phyloP scores from a whole-genome alignment of 1,284 basidiomycete species.

The Coniophora puteana region DNA sequence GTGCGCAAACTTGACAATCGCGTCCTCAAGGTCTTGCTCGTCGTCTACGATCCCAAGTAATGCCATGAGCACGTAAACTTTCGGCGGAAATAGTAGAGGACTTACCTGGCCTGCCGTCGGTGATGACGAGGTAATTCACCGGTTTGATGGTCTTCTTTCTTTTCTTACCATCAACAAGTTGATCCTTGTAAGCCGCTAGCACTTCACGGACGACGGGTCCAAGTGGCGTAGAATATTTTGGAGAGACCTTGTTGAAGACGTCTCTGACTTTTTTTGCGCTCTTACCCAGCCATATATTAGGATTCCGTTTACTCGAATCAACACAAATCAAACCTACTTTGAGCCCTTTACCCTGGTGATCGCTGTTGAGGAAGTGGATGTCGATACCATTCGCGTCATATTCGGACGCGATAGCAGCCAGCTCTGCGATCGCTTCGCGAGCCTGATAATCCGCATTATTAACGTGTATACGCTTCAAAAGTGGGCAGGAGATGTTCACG shows the following conservation, averaged over 20 bases:
- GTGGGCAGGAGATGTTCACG: neutral
- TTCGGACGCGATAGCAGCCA: constrained; percentile 29
- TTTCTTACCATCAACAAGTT: constrained; percentile 31
- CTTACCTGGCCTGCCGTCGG: constrained; percentile 51
- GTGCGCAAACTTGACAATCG: constrained; percentile 40
- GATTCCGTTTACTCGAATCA: neutral
- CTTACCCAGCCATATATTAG: neutral
- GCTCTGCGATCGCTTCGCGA: constrained; percentile 25
- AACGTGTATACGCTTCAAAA: neutral
- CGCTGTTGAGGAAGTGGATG: constrained; percentile 34
- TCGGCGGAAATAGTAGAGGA: constrained; percentile 3
- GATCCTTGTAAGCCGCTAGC: constrained; percentile 34
- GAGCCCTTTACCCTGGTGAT: neutral
- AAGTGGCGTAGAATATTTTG: constrained; percentile 39
- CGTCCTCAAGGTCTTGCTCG: constrained; percentile 43
- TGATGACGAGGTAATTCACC: constrained; percentile 51
- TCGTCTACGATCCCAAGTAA: neutral
- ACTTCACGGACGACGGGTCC: constrained; percentile 40
- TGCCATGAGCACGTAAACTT: neutral
- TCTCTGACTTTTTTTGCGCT: constrained; percentile 26
- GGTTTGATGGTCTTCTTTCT: constrained; percentile 36
- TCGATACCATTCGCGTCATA: constrained; percentile 39
- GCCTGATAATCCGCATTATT: constrained; percentile 26
- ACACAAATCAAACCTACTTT: neutral
- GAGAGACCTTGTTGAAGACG: constrained; percentile 37